These are phyloP conservation scores for Xylaria telfairii DNA, from an alignment of 495 filamentous ascomycete genomes.

Conservation along the genomic window DNA sequence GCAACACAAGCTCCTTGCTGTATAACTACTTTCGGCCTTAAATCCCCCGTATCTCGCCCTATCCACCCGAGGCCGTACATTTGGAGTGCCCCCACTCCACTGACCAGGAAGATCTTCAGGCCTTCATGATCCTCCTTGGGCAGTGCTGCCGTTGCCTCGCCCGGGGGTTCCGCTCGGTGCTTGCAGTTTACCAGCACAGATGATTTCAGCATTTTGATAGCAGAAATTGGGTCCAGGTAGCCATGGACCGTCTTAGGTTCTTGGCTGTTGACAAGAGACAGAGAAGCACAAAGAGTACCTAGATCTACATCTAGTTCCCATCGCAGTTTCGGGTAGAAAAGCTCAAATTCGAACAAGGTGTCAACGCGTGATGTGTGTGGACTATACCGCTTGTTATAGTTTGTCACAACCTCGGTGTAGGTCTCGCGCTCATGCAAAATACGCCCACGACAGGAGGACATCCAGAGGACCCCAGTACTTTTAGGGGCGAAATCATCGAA, in stretches of 20 bases:
- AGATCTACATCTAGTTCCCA: neutral
- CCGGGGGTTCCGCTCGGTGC: neutral
- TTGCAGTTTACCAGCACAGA: neutral
- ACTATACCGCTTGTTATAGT: too few relatives aligned
- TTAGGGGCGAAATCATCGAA: neutral
- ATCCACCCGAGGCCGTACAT: neutral
- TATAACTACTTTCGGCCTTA: neutral
- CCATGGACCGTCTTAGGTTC: neutral
- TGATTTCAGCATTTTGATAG: neutral
- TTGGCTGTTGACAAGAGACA: neutral
- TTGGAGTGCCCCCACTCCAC: neutral
- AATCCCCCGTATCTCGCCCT: neutral
- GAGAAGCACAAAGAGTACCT: neutral
- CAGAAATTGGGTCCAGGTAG: neutral
- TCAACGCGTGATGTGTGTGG: too few relatives aligned
- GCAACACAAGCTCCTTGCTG: neutral
- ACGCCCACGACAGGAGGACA: neutral
- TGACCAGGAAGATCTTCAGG: neutral
- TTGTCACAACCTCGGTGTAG: too few relatives aligned
- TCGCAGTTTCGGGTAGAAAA: neutral
- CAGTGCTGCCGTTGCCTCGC: neutral
- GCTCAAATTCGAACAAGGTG: neutral
- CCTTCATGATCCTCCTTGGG: neutral
- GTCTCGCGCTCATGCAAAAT: too few relatives aligned
- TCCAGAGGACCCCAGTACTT: neutral